These are phyloP conservation scores for Verticillium tricorpus DNA, from an alignment of 2,329 filamentous ascomycete species.

Conservation along the genomic window DNA sequence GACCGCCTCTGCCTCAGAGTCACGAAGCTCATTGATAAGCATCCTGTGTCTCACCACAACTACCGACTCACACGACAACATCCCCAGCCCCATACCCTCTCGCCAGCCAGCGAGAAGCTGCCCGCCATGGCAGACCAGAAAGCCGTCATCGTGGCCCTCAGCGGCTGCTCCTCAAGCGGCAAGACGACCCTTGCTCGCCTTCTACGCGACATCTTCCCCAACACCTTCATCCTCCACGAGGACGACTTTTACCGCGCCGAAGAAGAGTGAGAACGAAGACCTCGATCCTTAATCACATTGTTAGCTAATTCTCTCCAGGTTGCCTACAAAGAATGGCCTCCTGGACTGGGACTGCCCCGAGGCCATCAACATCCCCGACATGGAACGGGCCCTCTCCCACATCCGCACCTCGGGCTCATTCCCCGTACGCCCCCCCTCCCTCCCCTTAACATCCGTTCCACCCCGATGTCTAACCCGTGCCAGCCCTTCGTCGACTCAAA, in stretches of 20 bases:
- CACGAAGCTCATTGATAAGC: background rate
- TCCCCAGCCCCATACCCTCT: background rate
- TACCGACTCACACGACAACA: background rate
- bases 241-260: conserved; percentile 95
- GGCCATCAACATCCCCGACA: conserved; percentile 66
- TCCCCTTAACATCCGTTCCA: conserved; percentile 13
- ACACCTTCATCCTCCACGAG: conserved; percentile 80
- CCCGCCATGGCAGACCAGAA: conserved; percentile 30
- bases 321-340: conserved; percentile 55
- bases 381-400: conserved; percentile 63
- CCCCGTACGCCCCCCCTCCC: conserved; percentile 43
- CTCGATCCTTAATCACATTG: background rate
- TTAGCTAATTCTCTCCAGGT: conserved; percentile 28
- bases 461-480: background rate
- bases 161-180: conserved; percentile 85
- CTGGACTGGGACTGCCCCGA: conserved; percentile 91
- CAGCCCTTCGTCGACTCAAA: conserved; percentile 49
- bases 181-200: conserved; percentile 91
- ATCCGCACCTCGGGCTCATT: conserved; percentile 65
- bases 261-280: conserved; percentile 46
- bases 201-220: conserved; percentile 74
- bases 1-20: background rate
- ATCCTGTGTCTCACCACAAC: background rate
- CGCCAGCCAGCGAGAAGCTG: no score
- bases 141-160: conserved; percentile 71